Evolutionary conservation across 345 rosid species (phyloP), one percentile per base, ranked within the genome.

Genomic region (Arabis hirsuta): DNA sequence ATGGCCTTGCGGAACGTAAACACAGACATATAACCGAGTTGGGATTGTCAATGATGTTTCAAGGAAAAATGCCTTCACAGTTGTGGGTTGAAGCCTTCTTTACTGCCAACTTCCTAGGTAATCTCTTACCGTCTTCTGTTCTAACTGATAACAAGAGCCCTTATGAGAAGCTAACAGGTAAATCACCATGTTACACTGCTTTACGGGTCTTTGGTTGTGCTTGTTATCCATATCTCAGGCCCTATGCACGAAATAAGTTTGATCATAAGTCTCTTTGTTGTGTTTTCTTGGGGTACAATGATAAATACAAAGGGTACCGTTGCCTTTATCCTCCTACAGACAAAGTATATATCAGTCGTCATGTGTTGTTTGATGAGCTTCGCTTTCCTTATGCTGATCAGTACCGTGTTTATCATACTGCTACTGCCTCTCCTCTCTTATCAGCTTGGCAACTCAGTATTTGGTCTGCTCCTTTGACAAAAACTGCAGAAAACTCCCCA

Each of bases 21-120:
- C 46, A 48, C 2, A 16, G 1, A 2, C 22, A n/a, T 2, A 0
- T 47, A 0, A 47, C 26, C 2, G 55, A 51, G 2, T 0, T 51
- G 0, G 55, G 31, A 0, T 2, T 51, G 0, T 51, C 55, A 0
- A 51, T 51, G 31, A 8, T 51, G 26, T 19, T 51, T 20, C 6
- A 8, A 0, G 8, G 0, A 3, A 20, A 9, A 0, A 6, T 20
- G 0, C 55, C 29, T 9, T 2, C 1, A 0, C 1, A n/a, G 1
- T 7, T 6, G 1, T 16, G 10, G 53, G 53, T 38, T 2, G 42
- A 38, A 38, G 12, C 42, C 0, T 9, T 38, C 29, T 9, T 38
- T 3, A 9, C 42, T 0, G 42, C 42, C 0, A 9, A 2, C 0
- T 38, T 38, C 0, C 9, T 38, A 0, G 4, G 42, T 0, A 48